Conservation (phyloP, 1,139 yeast genomes). For the Zygoascus sp. region DNA sequence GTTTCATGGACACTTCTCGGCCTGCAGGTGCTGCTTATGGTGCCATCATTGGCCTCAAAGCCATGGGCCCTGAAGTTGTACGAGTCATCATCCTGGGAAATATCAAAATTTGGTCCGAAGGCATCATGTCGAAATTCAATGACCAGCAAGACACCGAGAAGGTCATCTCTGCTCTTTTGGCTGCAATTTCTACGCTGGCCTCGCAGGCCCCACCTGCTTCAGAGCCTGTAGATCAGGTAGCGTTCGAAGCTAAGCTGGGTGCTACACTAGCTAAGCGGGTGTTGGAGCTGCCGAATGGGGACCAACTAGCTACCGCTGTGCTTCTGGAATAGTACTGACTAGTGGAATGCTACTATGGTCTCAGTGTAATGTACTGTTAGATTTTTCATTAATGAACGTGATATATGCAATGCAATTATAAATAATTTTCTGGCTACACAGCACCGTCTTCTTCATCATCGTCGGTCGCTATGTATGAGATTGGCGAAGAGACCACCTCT, state of each 20-base stretch:
- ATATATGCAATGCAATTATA: conserved; percentile 7
- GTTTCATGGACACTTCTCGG: conserved; percentile 73
- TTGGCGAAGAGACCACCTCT: conserved; percentile 10
- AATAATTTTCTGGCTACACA: not conserved
- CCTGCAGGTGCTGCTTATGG: conserved; percentile 93
- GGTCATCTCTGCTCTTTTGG: conserved; percentile 29
- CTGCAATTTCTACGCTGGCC: conserved; percentile 32
- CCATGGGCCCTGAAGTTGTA: conserved; percentile 83
- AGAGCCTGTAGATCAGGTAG: conserved; percentile 36
- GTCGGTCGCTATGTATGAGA: conserved; percentile 8
- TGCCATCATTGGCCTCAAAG: conserved; percentile 76
- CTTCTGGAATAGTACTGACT: no score
- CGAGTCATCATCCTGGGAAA: conserved; percentile 83
- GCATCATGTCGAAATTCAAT: conserved; percentile 29
- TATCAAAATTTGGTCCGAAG: conserved; percentile 62
- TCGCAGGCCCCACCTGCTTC: conserved; percentile 22
- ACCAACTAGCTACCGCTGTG: conserved; percentile 59
- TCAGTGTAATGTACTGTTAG: conserved; percentile 39
- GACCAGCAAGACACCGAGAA: conserved; percentile 27
- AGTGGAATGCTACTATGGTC: no score
- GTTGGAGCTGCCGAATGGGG: conserved; percentile 50
- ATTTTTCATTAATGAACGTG: conserved; percentile 1
- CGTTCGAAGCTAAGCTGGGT: conserved; percentile 58
- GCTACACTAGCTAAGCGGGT: conserved; percentile 50
- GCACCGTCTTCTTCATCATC: conserved; percentile 3